Conservation (phyloP, 352 stramenopile species). For the Phytophthora crassamura region DNA sequence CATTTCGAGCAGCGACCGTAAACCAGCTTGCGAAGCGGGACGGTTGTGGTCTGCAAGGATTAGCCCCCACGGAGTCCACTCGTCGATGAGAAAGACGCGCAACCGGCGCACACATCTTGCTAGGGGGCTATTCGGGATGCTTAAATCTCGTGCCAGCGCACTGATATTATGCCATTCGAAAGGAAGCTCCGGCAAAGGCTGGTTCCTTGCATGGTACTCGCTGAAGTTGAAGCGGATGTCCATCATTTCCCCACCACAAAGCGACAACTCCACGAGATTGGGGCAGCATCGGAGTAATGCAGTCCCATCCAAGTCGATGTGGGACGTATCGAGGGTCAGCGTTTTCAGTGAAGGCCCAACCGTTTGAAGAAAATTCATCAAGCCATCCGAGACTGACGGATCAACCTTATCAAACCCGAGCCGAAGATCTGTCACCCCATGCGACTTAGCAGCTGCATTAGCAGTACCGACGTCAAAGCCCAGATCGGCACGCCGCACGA, state of each 20-base stretch:
- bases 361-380: constrained; percentile 5
- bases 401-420: constrained; percentile 9
- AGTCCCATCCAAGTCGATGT: constrained; percentile 9
- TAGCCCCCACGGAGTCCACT: constrained; percentile 19
- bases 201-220: constrained; percentile 12
- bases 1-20: too few species aligned
- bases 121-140: background rate
- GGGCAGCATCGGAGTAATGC: constrained; percentile 9
- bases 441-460: background rate
- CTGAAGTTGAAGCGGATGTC: constrained; percentile 24
- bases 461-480: background rate
- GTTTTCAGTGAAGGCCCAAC: constrained; percentile 13
- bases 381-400: constrained; percentile 3
- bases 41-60: constrained; percentile 6
- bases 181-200: constrained; percentile 9
- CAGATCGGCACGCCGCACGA: constrained; percentile 3
- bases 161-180: constrained; percentile 9
- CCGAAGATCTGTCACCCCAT: constrained; percentile 3
- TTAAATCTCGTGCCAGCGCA: background rate
- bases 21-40: too few species aligned
- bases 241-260: constrained; percentile 8
- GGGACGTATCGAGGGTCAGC: constrained; percentile 5
- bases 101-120: constrained; percentile 22
- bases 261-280: constrained; percentile 18
- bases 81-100: constrained; percentile 17